These are phyloP conservation scores for Penicillium taxi DNA, from an alignment of 495 filamentous ascomycete species.

Conservation along the genomic window DNA sequence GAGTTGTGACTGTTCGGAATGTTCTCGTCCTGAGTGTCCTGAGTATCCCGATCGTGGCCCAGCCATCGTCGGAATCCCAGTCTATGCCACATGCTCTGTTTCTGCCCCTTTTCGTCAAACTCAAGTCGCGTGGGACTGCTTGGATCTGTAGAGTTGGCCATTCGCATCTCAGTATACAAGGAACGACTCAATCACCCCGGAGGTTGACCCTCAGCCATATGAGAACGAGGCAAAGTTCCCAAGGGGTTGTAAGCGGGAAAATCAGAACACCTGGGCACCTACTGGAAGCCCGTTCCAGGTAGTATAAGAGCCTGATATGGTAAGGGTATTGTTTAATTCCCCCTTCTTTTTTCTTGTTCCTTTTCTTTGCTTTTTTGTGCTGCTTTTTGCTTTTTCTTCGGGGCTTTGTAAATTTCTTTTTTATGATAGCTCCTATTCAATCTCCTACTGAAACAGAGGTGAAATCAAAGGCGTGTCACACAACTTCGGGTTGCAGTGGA, in stretches of 20 bases:
- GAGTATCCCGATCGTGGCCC: constrained; percentile 37
- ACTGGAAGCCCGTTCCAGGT: no score
- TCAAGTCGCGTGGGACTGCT: constrained; percentile 34
- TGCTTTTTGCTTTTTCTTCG: constrained; percentile 1
- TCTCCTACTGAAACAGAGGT: no score
- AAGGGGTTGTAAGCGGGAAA: not conserved
- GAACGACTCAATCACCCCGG: constrained; percentile 31
- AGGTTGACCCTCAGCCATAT: constrained; percentile 34
- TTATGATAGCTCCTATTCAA: constrained; percentile 8
- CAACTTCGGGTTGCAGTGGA: constrained; percentile 27
- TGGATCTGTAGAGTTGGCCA: constrained; percentile 40
- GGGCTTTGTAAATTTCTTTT: not conserved
- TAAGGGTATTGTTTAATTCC: not conserved
- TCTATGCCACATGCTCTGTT: constrained; percentile 46
- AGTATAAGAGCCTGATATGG: no score
- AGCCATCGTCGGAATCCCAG: constrained; percentile 40
- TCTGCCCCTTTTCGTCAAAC: constrained; percentile 34
- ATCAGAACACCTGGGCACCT: no score
- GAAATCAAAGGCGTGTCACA: constrained; percentile 22
- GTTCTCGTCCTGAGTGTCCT: constrained; percentile 14
- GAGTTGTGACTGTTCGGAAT: constrained; percentile 13
- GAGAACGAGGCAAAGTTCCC: constrained; percentile 19
- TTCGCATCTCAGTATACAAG: constrained; percentile 25
- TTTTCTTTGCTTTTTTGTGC: not conserved
- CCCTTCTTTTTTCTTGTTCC: not conserved